Evolutionary conservation across 148 eudicot species (phyloP).

Genomic region (Gaultheria prostrata): DNA sequence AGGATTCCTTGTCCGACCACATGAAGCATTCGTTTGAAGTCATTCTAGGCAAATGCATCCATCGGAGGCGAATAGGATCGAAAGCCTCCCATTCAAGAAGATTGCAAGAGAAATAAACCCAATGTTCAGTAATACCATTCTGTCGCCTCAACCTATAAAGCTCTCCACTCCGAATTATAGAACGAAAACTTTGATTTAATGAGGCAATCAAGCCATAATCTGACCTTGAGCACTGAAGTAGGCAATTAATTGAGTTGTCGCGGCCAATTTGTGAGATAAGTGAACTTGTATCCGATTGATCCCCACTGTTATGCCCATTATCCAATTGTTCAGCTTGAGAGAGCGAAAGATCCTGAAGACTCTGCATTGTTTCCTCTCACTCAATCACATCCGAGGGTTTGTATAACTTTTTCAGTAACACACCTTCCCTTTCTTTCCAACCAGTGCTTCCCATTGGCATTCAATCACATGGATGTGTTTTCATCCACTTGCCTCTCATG

Average conservation of each 20-base stretch:
- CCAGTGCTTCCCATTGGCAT: slow-evolving; percentile 16
- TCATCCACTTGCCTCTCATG: slow-evolving; percentile 38
- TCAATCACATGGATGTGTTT: slow-evolving; percentile 25
- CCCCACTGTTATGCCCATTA: not conserved
- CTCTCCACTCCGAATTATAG: slow-evolving; percentile 23
- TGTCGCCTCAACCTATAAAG: slow-evolving; percentile 26
- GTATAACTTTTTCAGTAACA: slow-evolving; percentile 20
- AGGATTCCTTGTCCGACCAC: slow-evolving; percentile 30
- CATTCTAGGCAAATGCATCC: slow-evolving; percentile 30
- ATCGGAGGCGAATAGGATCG: slow-evolving; percentile 22
- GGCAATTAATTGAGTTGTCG: slow-evolving; percentile 24
- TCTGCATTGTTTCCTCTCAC: not conserved
- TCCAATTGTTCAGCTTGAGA: not conserved
- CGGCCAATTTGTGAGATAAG: slow-evolving; percentile 20
- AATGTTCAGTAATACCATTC: slow-evolving; percentile 23
- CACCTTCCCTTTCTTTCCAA: slow-evolving; percentile 23
- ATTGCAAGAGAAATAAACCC: slow-evolving; percentile 29
- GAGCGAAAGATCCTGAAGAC: slow-evolving; percentile 7
- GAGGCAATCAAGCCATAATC: slow-evolving; percentile 29
- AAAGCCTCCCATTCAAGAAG: slow-evolving; percentile 29
- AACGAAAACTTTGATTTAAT: slow-evolving; percentile 18
- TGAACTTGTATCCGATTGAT: slow-evolving; percentile 20
- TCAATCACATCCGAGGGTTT: not conserved
- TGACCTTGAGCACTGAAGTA: slow-evolving; percentile 21
- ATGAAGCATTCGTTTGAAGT: slow-evolving; percentile 23